phyloP scores from a whole-genome alignment of 2,329 filamentous ascomycete species.

The Amylocarpus encephaloides region DNA sequence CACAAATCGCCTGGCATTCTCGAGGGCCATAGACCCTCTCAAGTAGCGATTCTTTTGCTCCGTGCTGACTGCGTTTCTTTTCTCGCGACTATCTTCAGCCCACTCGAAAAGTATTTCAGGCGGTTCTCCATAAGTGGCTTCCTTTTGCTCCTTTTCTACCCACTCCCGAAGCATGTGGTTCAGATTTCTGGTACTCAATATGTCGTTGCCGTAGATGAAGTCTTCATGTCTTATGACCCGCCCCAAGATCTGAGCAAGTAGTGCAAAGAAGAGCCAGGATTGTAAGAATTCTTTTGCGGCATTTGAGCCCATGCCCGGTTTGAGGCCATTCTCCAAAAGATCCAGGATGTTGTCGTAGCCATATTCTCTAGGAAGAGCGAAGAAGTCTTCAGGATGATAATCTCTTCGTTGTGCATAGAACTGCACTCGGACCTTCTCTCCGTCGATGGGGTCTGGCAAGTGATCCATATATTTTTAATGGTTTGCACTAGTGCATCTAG shows the following conservation, averaged over 20 bases:
- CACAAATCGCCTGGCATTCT: background rate
- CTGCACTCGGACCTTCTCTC: background rate
- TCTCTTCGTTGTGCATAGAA: background rate
- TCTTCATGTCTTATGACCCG: background rate
- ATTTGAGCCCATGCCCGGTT: background rate
- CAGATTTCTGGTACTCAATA: background rate
- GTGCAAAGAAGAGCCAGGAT: background rate
- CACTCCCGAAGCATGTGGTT: background rate
- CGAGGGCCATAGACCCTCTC: background rate
- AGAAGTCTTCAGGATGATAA: constrained; percentile 1
- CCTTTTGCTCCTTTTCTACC: background rate
- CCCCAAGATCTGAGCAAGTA: background rate
- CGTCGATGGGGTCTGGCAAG: background rate
- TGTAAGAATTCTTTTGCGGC: background rate
- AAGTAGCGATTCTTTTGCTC: background rate
- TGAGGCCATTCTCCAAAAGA: background rate
- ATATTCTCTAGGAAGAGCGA: background rate
- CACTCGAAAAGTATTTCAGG: too few species aligned
- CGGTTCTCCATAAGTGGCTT: background rate
- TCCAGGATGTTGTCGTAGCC: background rate
- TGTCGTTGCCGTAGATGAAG: background rate
- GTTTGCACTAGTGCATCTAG: too few species aligned
- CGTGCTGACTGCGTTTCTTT: background rate
- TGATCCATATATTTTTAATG: background rate
- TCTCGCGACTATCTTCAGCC: background rate